phyloP scores from a whole-genome alignment of 768 basidiomycete species.

The Ramaria rubella region DNA sequence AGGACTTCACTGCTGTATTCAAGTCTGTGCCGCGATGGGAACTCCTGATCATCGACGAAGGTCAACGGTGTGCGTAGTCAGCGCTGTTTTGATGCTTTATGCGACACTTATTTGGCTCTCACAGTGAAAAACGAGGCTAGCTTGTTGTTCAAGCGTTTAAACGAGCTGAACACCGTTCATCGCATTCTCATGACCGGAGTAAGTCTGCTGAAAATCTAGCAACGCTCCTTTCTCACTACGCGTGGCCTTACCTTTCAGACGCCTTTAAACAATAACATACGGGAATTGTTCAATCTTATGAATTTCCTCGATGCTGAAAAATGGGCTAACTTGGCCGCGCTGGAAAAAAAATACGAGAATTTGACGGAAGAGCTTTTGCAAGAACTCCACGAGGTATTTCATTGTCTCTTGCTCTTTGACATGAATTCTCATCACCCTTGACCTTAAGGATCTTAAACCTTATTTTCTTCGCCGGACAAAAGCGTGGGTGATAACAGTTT shows the following conservation, averaged over 20 bases:
- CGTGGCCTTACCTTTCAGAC: conserved; percentile 43
- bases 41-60: conserved; percentile 89
- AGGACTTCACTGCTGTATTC: conserved; percentile 72
- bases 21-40: conserved; percentile 87
- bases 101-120: conserved; percentile 14
- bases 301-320: conserved; percentile 81
- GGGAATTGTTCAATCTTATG: conserved; percentile 95
- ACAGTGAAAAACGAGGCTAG: conserved; percentile 80
- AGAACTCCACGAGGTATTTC: conserved; percentile 71
- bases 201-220: conserved; percentile 19
- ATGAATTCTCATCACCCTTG: neutral
- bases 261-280: conserved; percentile 93
- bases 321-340: conserved; percentile 67
- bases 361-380: conserved; percentile 76
- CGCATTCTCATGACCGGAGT: conserved; percentile 88
- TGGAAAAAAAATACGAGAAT: conserved; percentile 69
- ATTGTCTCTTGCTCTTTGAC: neutral
- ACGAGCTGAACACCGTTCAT: conserved; percentile 70
- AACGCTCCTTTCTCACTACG: neutral
- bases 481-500: conserved; percentile 28
- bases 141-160: conserved; percentile 75
- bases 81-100: neutral
- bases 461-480: conserved; percentile 94
- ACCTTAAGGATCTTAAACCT: conserved; percentile 33
- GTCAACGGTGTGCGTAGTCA: conserved; percentile 66